Evolutionary conservation across 2,329 filamentous ascomycete species (phyloP).

Genomic region (Periconia macrospinosa): DNA sequence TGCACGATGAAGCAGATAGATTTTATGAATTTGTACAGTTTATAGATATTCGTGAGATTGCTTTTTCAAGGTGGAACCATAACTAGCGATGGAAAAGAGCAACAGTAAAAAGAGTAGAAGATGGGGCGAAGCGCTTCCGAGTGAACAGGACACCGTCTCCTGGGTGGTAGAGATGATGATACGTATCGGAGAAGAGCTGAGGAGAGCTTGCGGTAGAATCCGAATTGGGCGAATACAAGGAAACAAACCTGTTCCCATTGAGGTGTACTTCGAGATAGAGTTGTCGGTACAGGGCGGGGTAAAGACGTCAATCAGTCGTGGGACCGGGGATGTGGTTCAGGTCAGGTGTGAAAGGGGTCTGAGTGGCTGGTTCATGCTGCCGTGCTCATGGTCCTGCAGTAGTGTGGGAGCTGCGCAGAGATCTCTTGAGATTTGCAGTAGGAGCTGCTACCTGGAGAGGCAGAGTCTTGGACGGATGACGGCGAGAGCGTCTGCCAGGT

Average conservation of each 20-base stretch:
- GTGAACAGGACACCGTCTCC: slow-evolving; percentile 12
- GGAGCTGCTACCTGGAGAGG: neutral
- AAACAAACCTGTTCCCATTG: too few relatives aligned
- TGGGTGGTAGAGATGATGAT: neutral
- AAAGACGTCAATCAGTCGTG: neutral
- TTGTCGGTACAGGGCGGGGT: neutral
- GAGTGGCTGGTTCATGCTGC: neutral
- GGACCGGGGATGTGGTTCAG: neutral
- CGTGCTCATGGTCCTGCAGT: neutral
- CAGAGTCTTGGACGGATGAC: neutral
- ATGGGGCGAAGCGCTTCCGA: neutral
- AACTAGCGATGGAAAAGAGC: too few relatives aligned
- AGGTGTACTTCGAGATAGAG: neutral
- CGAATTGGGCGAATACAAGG: too few relatives aligned
- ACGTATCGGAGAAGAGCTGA: too few relatives aligned
- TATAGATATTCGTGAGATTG: too few relatives aligned
- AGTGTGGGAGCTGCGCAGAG: neutral
- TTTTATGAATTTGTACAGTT: neutral
- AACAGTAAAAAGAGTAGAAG: too few relatives aligned
- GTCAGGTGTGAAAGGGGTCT: neutral
- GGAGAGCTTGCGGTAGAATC: too few relatives aligned
- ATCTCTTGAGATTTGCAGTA: neutral
- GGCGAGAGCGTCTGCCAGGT: too few relatives aligned
- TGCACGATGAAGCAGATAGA: neutral
- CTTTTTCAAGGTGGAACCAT: too few relatives aligned